These are phyloP conservation scores for Podospora bellae-mahoneyi DNA, from an alignment of 495 filamentous ascomycete genomes.

Conservation along the genomic window DNA sequence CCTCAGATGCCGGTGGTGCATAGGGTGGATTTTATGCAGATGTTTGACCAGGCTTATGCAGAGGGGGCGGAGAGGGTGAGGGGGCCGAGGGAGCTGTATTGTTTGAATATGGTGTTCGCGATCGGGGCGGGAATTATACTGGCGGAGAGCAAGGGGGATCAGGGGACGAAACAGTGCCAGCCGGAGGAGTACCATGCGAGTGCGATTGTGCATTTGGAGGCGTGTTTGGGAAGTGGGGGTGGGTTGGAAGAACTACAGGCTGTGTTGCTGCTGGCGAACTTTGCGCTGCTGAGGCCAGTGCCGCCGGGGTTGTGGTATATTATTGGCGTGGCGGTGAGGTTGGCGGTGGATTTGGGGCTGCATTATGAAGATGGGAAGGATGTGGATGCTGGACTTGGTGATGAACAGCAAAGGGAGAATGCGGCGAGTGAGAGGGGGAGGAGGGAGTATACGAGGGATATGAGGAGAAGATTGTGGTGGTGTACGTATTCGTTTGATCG, in stretches of 20 bases:
- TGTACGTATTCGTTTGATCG: conserved; percentile 92
- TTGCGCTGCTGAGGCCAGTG: conserved; percentile 85
- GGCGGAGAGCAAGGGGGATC: conserved; percentile 48
- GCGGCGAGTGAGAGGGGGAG: conserved; percentile 59
- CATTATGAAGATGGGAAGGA: conserved; percentile 88
- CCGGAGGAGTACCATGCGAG: conserved; percentile 96
- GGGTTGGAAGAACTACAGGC: conserved; percentile 91
- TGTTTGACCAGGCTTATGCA: conserved; percentile 76
- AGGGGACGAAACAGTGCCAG: conserved; percentile 61
- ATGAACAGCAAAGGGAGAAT: conserved; percentile 28
- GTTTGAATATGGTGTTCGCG: conserved; percentile 96
- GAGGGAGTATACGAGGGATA: conserved; percentile 80
- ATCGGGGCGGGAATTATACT: conserved; percentile 93
- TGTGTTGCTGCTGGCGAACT: conserved; percentile 83
- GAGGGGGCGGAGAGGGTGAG: conserved; percentile 59
- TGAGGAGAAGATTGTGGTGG: conserved; percentile 91
- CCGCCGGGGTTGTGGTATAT: conserved; percentile 97
- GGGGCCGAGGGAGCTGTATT: conserved; percentile 80
- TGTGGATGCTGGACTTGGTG: conserved; percentile 37
- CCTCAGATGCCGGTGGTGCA: conserved; percentile 93
- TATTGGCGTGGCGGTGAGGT: conserved; percentile 82
- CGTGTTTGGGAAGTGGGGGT: conserved; percentile 73
- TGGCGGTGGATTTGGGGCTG: conserved; percentile 87
- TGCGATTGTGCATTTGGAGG: conserved; percentile 86
- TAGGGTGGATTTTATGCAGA: conserved; percentile 76